Evolutionary conservation across 345 rosid genomes (phyloP).

Genomic region (Lepidium sativum): DNA sequence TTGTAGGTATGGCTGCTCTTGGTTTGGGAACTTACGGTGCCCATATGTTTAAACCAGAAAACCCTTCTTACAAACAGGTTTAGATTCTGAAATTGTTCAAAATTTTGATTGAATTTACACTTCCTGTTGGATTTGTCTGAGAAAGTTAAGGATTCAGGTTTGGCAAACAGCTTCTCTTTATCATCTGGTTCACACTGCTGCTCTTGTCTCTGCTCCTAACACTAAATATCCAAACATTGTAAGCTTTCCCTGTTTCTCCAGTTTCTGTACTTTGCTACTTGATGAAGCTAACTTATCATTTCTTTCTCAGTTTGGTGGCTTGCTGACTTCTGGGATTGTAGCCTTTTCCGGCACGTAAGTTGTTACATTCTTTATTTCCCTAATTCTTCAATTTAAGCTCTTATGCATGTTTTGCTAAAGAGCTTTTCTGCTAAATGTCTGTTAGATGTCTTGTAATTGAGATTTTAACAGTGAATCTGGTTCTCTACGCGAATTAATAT

Average conservation of each 20-base stretch:
- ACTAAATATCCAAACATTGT: constrained; percentile 66
- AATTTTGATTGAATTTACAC: neutral
- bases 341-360: constrained; percentile 92
- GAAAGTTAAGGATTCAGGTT: constrained; percentile 38
- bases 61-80: constrained; percentile 76
- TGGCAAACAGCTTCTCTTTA: constrained; percentile 93
- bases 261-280: neutral
- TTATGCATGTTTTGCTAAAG: neutral
- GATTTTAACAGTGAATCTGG: neutral
- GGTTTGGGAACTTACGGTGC: constrained; percentile 90
- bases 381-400: neutral
- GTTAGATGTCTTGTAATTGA: neutral
- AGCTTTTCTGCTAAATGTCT: neutral
- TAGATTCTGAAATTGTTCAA: neutral
- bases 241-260: constrained; percentile 15
- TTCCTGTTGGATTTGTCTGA: neutral
- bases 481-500: neutral
- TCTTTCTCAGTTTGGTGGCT: constrained; percentile 76
- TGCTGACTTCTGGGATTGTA: constrained; percentile 74
- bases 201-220: constrained; percentile 69
- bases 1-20: constrained; percentile 70
- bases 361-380: neutral
- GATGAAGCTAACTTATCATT: constrained; percentile 1
- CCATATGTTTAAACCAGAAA: constrained; percentile 72
- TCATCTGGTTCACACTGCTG: constrained; percentile 90